Percentiles rank a stretch among this genome's conserved stretches.
Evolutionary conservation across 106 monocot genomes (phyloP).

Genomic region (Apostasia shenzhenica): DNA sequence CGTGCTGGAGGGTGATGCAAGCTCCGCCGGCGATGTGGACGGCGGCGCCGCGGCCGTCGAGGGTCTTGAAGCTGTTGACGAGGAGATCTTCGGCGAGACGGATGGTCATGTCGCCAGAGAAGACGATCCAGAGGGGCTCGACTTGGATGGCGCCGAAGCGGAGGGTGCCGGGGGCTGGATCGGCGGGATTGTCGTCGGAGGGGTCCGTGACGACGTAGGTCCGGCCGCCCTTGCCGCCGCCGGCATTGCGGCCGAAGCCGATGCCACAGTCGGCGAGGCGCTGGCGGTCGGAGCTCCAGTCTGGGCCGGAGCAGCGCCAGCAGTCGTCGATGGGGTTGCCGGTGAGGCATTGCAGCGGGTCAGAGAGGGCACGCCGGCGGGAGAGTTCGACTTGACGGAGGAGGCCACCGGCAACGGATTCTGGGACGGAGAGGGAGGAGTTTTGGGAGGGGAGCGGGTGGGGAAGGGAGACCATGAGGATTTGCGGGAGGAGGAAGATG

Average conservation of each 20-base stretch:
- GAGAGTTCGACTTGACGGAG: slow-evolving; percentile 4
- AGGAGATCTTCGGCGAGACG: slow-evolving; percentile 59
- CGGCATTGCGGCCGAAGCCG: slow-evolving; percentile 59
- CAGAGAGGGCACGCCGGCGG: slow-evolving; percentile 6
- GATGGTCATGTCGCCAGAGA: slow-evolving; percentile 56
- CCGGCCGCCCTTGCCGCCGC: slow-evolving; percentile 56
- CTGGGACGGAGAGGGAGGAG: slow-evolving; percentile 14
- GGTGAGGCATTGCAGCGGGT: slow-evolving; percentile 26
- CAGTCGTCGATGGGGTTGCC: slow-evolving; percentile 90
- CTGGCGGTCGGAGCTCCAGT: slow-evolving; percentile 54
- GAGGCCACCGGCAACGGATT: slow-evolving; percentile 14
- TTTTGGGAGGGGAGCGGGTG: slow-evolving; percentile 1
- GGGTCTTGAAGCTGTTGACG: slow-evolving; percentile 72
- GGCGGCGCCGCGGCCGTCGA: slow-evolving; percentile 65
- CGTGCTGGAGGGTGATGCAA: slow-evolving; percentile 59
- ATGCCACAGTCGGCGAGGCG: slow-evolving; percentile 74
- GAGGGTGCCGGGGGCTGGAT: slow-evolving; percentile 60
- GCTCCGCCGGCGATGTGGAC: slow-evolving; percentile 64
- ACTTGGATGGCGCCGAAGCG: slow-evolving; percentile 59
- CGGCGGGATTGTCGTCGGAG: slow-evolving; percentile 43
- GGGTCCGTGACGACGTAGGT: slow-evolving; percentile 61
- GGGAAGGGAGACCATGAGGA: not conserved
- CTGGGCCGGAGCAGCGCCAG: slow-evolving; percentile 57
- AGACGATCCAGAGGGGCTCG: slow-evolving; percentile 73
- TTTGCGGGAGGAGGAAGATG: not conserved